These are phyloP conservation scores for Amanita subjunquillea DNA, from an alignment of 768 basidiomycete species.

Conservation along the genomic window DNA sequence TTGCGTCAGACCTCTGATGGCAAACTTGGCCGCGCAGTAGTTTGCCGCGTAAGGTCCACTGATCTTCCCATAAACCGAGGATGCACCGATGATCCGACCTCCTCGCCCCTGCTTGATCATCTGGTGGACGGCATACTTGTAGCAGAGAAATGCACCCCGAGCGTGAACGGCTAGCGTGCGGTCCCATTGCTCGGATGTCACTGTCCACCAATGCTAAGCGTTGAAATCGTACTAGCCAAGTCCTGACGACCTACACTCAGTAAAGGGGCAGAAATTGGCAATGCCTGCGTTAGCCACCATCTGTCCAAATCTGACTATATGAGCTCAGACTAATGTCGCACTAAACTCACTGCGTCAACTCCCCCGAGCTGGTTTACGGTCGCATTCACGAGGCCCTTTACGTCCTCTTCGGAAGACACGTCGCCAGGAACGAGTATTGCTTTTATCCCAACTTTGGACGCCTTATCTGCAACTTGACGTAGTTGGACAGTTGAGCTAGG, in stretches of 20 bases:
- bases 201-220: slow-evolving; percentile 11
- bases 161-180: slow-evolving; percentile 37
- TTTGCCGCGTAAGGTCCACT: slow-evolving; percentile 11
- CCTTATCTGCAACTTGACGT: slow-evolving; percentile 15
- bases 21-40: slow-evolving; percentile 29
- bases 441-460: slow-evolving; percentile 17
- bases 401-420: slow-evolving; percentile 30
- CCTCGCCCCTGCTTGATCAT: slow-evolving; percentile 48
- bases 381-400: slow-evolving; percentile 26
- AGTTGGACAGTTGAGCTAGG: slow-evolving; percentile 18
- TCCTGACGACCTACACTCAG: slow-evolving; percentile 2
- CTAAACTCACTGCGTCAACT: slow-evolving; percentile 33
- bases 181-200: slow-evolving; percentile 28
- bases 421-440: slow-evolving; percentile 21
- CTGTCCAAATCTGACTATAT: slow-evolving; percentile 9
- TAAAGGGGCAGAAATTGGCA: slow-evolving; percentile 6
- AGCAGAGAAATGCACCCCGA: slow-evolving; percentile 50
- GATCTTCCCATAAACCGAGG: slow-evolving; percentile 20
- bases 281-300: slow-evolving; percentile 40
- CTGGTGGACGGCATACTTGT: slow-evolving; percentile 50
- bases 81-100: slow-evolving; percentile 44
- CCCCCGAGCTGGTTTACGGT: slow-evolving; percentile 25
- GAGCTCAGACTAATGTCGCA: not conserved
- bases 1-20: slow-evolving; percentile 29
- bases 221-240: not conserved